Evolutionary conservation across 768 basidiomycete species (phyloP).

Genomic region (Melanogaster broomeanus): DNA sequence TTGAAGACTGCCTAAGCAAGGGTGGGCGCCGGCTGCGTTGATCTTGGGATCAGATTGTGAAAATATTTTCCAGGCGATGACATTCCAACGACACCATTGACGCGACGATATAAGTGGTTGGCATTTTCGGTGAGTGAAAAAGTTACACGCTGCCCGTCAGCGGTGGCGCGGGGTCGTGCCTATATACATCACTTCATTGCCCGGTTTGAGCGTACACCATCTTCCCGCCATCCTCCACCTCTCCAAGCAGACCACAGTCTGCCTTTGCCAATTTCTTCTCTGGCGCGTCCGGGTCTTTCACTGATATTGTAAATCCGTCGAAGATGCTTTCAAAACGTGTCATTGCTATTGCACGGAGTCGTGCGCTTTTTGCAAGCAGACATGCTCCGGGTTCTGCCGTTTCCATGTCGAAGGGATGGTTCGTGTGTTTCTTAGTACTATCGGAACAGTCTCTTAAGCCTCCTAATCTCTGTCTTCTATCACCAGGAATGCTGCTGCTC

Average conservation of each 20-base stretch:
- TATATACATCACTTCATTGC: not conserved
- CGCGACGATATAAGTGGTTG: too few species aligned
- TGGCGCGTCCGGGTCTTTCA: not conserved
- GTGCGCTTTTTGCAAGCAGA: conserved; percentile 45
- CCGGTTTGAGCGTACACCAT: not conserved
- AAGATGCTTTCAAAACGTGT: conserved; percentile 75
- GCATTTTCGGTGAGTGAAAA: conserved; percentile 3
- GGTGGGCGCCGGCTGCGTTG: not conserved
- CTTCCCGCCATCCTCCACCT: not conserved
- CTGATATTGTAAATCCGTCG: not conserved
- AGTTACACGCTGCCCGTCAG: not conserved
- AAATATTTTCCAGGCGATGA: not conserved
- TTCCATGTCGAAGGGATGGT: conserved; percentile 51
- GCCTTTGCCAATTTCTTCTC: not conserved
- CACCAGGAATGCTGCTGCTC: conserved; percentile 47
- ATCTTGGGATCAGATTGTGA: not conserved
- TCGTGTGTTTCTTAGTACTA: conserved; percentile 14
- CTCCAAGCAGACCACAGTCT: not conserved
- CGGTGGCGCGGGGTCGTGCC: conserved; percentile 4
- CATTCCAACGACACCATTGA: too few species aligned
- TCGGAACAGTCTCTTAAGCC: conserved; percentile 7
- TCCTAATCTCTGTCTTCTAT: not conserved
- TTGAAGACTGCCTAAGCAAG: too few species aligned
- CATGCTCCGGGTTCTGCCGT: conserved; percentile 32
- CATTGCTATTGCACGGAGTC: conserved; percentile 63